Base-by-base conservation (phyloP, 2,329 filamentous ascomycete species). In the Ophioceras dolichostomum region DNA sequence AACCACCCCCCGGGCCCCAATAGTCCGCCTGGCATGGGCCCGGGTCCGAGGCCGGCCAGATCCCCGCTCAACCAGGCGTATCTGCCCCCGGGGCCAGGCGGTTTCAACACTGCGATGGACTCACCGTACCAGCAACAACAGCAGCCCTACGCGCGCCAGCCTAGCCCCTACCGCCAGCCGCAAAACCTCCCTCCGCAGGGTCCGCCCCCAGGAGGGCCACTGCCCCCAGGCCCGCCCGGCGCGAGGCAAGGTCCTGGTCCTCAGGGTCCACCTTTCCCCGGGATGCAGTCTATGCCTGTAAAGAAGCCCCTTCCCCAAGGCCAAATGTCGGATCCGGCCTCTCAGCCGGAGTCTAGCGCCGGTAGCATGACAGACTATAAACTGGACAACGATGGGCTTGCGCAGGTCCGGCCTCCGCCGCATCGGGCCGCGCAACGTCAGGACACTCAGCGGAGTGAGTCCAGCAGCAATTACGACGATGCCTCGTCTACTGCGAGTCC, bases 401-500 rank as follows among this genome's bases (percentile, higher is more conserved):
- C 44, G 10, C 32, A 44, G 22, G 42, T 47, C 19, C 38, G 45
- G 27, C 22, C 40, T 10, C 27, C 17, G 21, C 46, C 9, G 41
- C 38, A 52, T 20, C 62, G 64, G 17, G n/a, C n/a, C n/a, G n/a
- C n/a, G n/a, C n/a, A n/a, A n/a, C n/a, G n/a, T n/a, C 57, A 59
- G 21, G 51, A 57, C 36, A 61, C 59, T 2, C 54, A 55, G 41
- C 40, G 38, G 10, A 62, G 58, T 32, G 46, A 48, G 31, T 52
- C 53, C n/a, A 70, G 65, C 45, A 71, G 59, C 43, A 49, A 64
- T 30, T 68, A 73, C 41, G 79, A 83, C 41, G 79, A 83, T 42
- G 67, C 70, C 24, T 76, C 74, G 33, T 79, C 78, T 7, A 72
- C 73, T 5, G 65, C 67, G 10, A 80, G 79, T 19, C 83, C 83